phyloP scores from a whole-genome alignment of 2,329 filamentous ascomycete species.

The Aspergillus sp. region DNA sequence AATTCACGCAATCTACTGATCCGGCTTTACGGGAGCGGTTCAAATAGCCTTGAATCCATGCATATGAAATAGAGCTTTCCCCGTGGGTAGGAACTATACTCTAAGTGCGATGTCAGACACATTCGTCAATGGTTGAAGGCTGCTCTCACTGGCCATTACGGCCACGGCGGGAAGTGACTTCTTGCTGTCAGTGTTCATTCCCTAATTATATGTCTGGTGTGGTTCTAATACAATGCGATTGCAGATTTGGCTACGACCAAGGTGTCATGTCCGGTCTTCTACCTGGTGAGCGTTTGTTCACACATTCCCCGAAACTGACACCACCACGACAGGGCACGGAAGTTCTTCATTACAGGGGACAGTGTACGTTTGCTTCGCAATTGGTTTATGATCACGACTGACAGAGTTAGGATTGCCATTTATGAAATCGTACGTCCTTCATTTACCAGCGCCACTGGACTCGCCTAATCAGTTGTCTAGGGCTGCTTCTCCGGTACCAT shows the following conservation, averaged over 20 bases:
- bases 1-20: background rate
- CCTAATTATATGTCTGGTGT: too few species aligned
- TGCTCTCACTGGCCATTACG: slow-evolving; percentile 38
- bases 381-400: background rate
- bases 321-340: slow-evolving; percentile 26
- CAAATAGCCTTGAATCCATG: background rate
- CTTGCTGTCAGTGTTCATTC: slow-evolving; percentile 13
- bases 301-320: slow-evolving; percentile 22
- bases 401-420: slow-evolving; percentile 29
- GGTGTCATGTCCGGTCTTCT: slow-evolving; percentile 32
- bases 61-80: background rate
- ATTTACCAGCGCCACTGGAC: too few species aligned
- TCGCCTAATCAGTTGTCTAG: too few species aligned
- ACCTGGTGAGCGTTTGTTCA: slow-evolving; percentile 20
- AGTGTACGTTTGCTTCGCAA: slow-evolving; percentile 19
- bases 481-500: slow-evolving; percentile 52
- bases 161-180: slow-evolving; percentile 36
- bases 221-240: too few species aligned
- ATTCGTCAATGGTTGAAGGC: slow-evolving; percentile 12
- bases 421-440: slow-evolving; percentile 32
- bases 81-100: too few species aligned
- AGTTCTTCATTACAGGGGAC: slow-evolving; percentile 40
- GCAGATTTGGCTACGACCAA: slow-evolving; percentile 30
- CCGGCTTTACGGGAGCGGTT: background rate
- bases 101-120: too few species aligned